These are phyloP conservation scores for Bruguiera sexangula DNA, from an alignment of 345 rosid genomes.

Conservation along the genomic window DNA sequence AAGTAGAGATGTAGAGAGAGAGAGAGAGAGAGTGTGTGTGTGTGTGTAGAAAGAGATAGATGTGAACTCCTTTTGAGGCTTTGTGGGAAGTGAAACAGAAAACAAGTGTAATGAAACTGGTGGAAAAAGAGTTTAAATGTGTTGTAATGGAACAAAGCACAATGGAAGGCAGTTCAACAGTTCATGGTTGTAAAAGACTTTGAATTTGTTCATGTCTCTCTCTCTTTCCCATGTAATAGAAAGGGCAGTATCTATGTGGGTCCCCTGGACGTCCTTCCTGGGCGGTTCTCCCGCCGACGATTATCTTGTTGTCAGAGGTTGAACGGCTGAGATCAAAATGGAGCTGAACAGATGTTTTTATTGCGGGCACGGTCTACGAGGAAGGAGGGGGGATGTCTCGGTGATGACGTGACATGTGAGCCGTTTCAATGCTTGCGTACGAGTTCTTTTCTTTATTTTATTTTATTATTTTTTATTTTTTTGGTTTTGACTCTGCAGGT, in stretches of 20 bases:
- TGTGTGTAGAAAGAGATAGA: conserved; percentile 2
- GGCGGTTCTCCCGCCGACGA: neutral
- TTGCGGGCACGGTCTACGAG: conserved; percentile 17
- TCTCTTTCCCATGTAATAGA: too few species aligned
- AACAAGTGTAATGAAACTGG: conserved; percentile 1
- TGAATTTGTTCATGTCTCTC: too few species aligned
- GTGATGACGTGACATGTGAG: conserved; percentile 13
- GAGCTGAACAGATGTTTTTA: neutral
- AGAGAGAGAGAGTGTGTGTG: neutral
- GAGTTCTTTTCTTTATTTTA: too few species aligned
- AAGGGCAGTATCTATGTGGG: too few species aligned
- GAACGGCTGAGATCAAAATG: conserved; percentile 14
- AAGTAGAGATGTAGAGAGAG: neutral
- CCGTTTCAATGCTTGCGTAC: neutral
- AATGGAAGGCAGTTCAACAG: too few species aligned
- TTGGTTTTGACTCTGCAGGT: neutral
- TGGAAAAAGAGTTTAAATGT: neutral
- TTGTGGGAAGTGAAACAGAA: conserved; percentile 14
- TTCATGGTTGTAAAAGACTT: too few species aligned
- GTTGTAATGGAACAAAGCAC: neutral
- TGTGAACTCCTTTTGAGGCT: conserved; percentile 32
- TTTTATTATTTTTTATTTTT: neutral
- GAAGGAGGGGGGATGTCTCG: neutral
- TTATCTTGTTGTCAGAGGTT: neutral
- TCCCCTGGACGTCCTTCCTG: too few species aligned